Evolutionary conservation across 108 stramenopile species (phyloP).

Genomic region (Pinguiococcus pyrenoidosus): DNA sequence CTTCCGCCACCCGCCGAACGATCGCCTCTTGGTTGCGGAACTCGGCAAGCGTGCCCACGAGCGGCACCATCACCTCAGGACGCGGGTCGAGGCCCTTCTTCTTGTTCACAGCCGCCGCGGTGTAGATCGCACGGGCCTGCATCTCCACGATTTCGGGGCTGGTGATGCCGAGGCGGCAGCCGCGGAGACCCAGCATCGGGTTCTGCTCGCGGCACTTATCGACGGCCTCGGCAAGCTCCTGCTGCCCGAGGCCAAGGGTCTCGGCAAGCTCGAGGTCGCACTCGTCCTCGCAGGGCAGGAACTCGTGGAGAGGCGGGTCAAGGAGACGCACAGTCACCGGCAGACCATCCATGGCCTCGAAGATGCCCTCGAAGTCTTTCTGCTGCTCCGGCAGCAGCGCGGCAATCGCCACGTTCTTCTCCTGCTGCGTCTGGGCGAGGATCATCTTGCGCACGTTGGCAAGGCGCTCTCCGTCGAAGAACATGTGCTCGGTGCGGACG

Average conservation of each 20-base stretch:
- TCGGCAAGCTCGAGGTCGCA: slow-evolving; percentile 30
- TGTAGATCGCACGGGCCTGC: slow-evolving; percentile 55
- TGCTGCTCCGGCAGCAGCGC: slow-evolving; percentile 47
- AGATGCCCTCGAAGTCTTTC: slow-evolving; percentile 48
- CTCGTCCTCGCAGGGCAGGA: slow-evolving; percentile 47
- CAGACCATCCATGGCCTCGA: slow-evolving; percentile 49
- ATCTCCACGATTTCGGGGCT: slow-evolving; percentile 50
- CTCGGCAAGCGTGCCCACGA: slow-evolving; percentile 27
- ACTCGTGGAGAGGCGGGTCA: slow-evolving; percentile 73
- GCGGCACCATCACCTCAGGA: slow-evolving; percentile 38
- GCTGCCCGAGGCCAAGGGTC: slow-evolving; percentile 26
- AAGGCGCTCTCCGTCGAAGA: slow-evolving; percentile 54
- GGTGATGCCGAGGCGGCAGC: slow-evolving; percentile 57
- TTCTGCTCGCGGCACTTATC: slow-evolving; percentile 58
- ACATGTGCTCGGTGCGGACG: slow-evolving; percentile 74
- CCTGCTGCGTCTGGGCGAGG: slow-evolving; percentile 23
- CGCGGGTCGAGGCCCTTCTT: slow-evolving; percentile 28
- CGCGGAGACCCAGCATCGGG: slow-evolving; percentile 64
- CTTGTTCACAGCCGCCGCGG: slow-evolving; percentile 9
- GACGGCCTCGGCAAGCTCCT: slow-evolving; percentile 22
- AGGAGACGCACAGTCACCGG: slow-evolving; percentile 63
- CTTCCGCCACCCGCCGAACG: slow-evolving; percentile 13
- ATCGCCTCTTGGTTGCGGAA: slow-evolving; percentile 18
- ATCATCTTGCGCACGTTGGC: slow-evolving; percentile 61
- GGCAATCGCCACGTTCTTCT: slow-evolving; percentile 40